These are phyloP conservation scores for Plectosphaerella cucumerina DNA, from an alignment of 2,329 filamentous ascomycete species.

Conservation along the genomic window DNA sequence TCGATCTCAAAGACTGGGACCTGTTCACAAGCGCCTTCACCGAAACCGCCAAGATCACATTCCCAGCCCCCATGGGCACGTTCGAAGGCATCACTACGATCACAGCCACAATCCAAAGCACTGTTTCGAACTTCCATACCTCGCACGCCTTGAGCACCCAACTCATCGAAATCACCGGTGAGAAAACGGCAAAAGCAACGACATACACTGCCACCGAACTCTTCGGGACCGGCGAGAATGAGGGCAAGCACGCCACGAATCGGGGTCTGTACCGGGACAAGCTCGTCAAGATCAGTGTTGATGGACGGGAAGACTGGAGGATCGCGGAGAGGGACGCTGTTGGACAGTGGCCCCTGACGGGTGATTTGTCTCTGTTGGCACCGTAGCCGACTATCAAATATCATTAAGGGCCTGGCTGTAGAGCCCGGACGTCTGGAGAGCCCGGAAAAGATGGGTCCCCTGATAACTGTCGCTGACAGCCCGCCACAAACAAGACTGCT, in stretches of 20 bases:
- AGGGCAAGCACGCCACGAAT: background rate
- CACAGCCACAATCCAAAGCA: background rate
- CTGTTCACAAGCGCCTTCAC: background rate
- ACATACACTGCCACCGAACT: background rate
- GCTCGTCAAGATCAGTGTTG: background rate
- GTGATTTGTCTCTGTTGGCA: background rate
- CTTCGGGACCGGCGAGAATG: background rate
- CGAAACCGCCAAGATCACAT: background rate
- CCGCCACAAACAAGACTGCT: no score
- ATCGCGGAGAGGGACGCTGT: background rate
- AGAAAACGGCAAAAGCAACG: background rate
- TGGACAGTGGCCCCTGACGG: background rate
- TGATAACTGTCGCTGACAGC: no score
- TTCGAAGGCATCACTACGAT: background rate
- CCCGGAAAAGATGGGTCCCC: no score
- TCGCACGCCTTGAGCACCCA: background rate
- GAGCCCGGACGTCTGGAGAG: no score
- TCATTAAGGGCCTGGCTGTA: no score
- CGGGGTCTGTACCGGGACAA: background rate
- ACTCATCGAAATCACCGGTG: background rate
- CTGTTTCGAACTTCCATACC: background rate
- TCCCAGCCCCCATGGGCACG: background rate
- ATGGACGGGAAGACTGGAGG: background rate
- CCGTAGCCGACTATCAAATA: background rate
- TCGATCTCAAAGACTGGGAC: background rate